Conservation (phyloP, 805 yeast genomes). For the Kazachstania kunashirensis region DNA sequence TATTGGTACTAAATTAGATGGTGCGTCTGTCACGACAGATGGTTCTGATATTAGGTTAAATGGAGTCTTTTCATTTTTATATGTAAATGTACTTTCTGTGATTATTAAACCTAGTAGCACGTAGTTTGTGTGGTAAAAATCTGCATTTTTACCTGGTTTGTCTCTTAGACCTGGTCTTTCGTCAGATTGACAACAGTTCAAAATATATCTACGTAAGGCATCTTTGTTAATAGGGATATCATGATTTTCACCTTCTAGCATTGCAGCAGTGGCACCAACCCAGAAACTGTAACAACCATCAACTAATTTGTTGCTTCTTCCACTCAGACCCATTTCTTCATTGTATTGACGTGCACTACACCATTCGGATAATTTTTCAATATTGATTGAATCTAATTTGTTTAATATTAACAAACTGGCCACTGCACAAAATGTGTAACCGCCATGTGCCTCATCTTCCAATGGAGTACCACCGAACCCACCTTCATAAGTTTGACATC, state of each 20-base stretch:
- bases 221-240: conserved; percentile 39
- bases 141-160: conserved; percentile 75
- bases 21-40: background rate
- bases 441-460: conserved; percentile 90
- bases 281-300: conserved; percentile 96
- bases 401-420: conserved; percentile 48
- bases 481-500: conserved; percentile 89
- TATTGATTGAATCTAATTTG: conserved; percentile 35
- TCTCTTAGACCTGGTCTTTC: conserved; percentile 70
- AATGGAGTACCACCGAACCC: conserved; percentile 80
- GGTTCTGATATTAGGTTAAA: conserved; percentile 1
- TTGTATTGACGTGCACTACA: conserved; percentile 53
- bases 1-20: conserved; percentile 22
- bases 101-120: conserved; percentile 58
- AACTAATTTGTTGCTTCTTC: conserved; percentile 85
- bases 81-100: conserved; percentile 13
- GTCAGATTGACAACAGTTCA: conserved; percentile 62
- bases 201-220: conserved; percentile 53
- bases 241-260: conserved; percentile 29
- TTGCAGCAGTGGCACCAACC: conserved; percentile 77
- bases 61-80: conserved; percentile 1
- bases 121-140: conserved; percentile 87
- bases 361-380: conserved; percentile 56
- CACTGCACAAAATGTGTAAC: conserved; percentile 85
- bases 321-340: conserved; percentile 81